Evolutionary conservation across 225 moss, liverwort and hornwort species (phyloP), one percentile per base, ranked within the genome.

Genomic region (Bryum argenteum): DNA sequence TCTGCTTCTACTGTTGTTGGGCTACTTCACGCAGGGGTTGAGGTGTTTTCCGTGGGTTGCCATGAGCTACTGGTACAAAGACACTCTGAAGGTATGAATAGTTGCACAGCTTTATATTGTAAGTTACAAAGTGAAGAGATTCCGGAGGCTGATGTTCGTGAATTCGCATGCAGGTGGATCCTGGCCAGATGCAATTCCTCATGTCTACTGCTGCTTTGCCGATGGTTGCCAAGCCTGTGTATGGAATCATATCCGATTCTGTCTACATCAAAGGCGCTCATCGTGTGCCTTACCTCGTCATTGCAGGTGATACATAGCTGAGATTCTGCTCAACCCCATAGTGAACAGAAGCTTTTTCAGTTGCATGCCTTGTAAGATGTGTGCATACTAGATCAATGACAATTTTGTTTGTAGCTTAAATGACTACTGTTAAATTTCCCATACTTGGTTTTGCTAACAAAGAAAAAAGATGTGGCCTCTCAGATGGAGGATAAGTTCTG

Each of bases 11-110:
- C 9, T 91, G 17, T 67, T 77, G 48, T 71, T 91, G 65, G 91
- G 91, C 39, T 91, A 84, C 74, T 79, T 78, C 50, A 81, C 77
- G 8, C 89, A 89, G 54, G 91, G 91, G 13, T 87, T 91, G 60
- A 70, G 91, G 28, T 89, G 91, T 73, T 91, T 91, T 45, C 91
- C 91, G 12, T 91, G 91, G 91, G 80, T 89, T n/a, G 91, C 89
- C 16, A 89, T 89, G 54, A 84, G 86, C 18, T 89, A 89, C 68
- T 82, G 86, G 89, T 78, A 84, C 75, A 91, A 89, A 79, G 91
- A 91, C 44, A 84, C 82, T 54, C 70, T 83, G 5, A 64, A 75
- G 82, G 82, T 83, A 54, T 10, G 7, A n/a, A 4, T 33, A 33
- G 33, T 33, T 4, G 33, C 33, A 33, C 33, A 33, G 33, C 33